Base-by-base conservation (phyloP, 192 early-diverging fungal genomes). In the Phlyctochytrium planicorne region DNA sequence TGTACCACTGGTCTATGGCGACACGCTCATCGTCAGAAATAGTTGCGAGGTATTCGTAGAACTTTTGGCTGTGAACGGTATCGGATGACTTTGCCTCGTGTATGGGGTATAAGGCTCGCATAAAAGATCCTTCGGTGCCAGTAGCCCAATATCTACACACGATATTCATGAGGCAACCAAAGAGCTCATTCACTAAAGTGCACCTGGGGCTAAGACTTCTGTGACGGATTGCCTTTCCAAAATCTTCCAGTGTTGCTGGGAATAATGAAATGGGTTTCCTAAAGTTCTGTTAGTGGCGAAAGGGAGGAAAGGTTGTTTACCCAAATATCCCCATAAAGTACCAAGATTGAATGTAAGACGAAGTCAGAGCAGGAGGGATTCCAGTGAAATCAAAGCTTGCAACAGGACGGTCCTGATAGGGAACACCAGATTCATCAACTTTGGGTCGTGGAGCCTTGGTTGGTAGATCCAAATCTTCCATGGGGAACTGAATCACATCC, bases 401-500 rank as follows among this genome's bases (percentile, higher is more conserved):
- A 14, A 27, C 47, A 17, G 90, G 91, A 27, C 80, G 60, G 23
- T 70, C 59, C 32, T 78, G 47, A 72, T 68, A 20, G 30, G 61
- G 30, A 60, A 65, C 37, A 59, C 70, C 75, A 63, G 78, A 66
- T 72, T 85, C 76, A 62, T 65, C 52, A 33, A 79, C 69, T 1
- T 47, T 47, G 10, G 40, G 10, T 6, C 40, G 40, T 14, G 40
- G 40, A 20, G 40, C 40, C 40, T 47, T 47, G 20, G 40, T 14
- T 20, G 87, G 76, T 29, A 91, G 75, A 27, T 92, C 91, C 40
- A 92, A 68, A 77, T 97, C 94, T 59, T 97, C 93, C 2, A 91
- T 87, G 2, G 94, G 94, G 63, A 89, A 91, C 66, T 87, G 88
- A 47, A 90, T 76, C 17, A 73, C 62, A 63, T 50, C 52, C 79